Evolutionary conservation across 495 filamentous ascomycete genomes (phyloP), one percentile per base, ranked within the genome.

Genomic region (Rhypophila decipiens): DNA sequence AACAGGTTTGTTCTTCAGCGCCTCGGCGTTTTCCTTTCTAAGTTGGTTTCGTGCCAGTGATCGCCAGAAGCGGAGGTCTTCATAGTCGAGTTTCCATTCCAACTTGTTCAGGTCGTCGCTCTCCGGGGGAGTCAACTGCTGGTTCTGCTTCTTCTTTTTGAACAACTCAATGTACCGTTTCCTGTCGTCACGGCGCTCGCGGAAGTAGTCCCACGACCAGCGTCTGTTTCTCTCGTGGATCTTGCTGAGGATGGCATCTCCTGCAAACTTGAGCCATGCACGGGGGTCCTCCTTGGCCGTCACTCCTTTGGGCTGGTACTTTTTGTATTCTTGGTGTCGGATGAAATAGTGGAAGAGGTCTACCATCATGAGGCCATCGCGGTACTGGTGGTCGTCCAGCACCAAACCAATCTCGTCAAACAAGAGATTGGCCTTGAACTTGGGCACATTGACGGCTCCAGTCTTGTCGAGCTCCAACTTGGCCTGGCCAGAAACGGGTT

Each of bases 321-420:
- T 94, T 64, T 89, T 94, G 72, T 96, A 95, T 63, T 98, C 90
- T 63, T 97, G 93, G 56, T 98, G 94, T 34, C 90, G 86, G 55
- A 97, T 87, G 63, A 95, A 98, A 61, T 91, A 97, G 65, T 98
- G 93, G 72, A 98, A 97, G 4, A 96, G 78, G 61, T 98, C 93
- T 7, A 96, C 84, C 72, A 98, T 87, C 94, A 97, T 97, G 47
- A 98, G 69, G 1, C 83, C 87, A 71, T 98, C 93, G 19, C 94
- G 86, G 59, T 98, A 98, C 60, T 98, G 93, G 50, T 96, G 82
- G 51, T 97, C 90, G 60, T 98, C 93, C 15, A 98, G 73, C 15
- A 97, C 85, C 42, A 98, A 86, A 21, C 94, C 90, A 22, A 98
- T 87, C 60, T 98, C 93, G 56, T 98, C 88, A 56, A 98, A 98